phyloP scores from a whole-genome alignment of 108 stramenopile genomes.

The Nitzschia sp. region DNA sequence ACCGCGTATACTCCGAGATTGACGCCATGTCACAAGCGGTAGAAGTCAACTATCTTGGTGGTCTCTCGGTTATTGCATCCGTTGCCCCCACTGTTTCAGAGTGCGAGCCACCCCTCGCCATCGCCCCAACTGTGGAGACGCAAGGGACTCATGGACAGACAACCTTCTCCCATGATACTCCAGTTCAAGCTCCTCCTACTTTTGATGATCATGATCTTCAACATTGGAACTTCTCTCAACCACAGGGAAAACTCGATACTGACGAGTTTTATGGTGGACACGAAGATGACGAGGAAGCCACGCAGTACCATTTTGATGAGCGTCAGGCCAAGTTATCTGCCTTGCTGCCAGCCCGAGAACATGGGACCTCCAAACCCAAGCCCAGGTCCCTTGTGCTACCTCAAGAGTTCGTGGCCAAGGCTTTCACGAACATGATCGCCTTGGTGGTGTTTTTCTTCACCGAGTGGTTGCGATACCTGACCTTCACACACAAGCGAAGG shows the following conservation, averaged over 20 bases:
- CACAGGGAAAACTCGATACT: not conserved
- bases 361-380: not conserved
- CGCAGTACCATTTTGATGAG: conserved; percentile 14
- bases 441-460: not conserved
- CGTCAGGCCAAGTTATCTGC: conserved; percentile 13
- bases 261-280: not conserved
- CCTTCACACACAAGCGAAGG: not conserved
- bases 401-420: not conserved
- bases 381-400: not conserved
- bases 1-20: conserved; percentile 1
- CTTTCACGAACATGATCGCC: not conserved
- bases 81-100: conserved; percentile 1
- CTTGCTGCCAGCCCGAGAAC: not conserved
- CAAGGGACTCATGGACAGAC: not conserved
- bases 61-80: not conserved
- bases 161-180: conserved; percentile 7
- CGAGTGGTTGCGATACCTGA: conserved; percentile 5
- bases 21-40: conserved; percentile 17
- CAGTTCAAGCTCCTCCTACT: not conserved
- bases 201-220: conserved; percentile 2
- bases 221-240: not conserved
- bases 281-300: not conserved
- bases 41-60: conserved; percentile 15
- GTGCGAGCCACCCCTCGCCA: not conserved
- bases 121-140: conserved; percentile 8